Conservation (phyloP, 1,284 basidiomycete genomes). For the Moesziomyces sp. region DNA sequence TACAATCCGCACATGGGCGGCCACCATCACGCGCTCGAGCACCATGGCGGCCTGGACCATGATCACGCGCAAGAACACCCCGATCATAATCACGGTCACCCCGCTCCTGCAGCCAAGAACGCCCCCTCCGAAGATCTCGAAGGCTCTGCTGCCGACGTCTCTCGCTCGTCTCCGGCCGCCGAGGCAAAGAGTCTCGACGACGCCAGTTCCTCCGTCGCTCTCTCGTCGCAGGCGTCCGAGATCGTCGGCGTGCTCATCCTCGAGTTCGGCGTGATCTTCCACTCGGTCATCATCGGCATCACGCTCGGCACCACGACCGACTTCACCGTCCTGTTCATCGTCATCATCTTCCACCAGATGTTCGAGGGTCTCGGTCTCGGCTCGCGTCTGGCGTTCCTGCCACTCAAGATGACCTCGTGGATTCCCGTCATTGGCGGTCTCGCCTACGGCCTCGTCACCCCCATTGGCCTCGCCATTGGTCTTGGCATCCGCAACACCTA, state of each 20-base stretch:
- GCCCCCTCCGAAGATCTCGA: conserved; percentile 16
- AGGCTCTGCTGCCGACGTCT: conserved; percentile 3
- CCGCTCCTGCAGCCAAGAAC: conserved; percentile 6
- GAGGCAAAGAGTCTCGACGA: conserved; percentile 27
- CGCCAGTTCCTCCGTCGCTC: conserved; percentile 5
- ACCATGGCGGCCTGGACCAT: conserved; percentile 26
- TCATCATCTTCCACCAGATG: conserved; percentile 77
- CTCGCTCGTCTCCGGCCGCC: conserved; percentile 7
- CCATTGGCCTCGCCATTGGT: conserved; percentile 66
- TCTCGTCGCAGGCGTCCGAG: conserved; percentile 73
- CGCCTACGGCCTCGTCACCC: conserved; percentile 63
- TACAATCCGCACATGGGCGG: conserved; percentile 65
- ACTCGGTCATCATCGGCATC: conserved; percentile 85
- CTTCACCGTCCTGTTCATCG: conserved; percentile 88
- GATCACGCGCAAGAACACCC: conserved; percentile 3
- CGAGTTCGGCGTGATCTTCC: conserved; percentile 90
- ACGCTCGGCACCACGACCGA: conserved; percentile 84
- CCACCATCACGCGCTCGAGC: conserved; percentile 61
- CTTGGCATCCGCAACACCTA: conserved; percentile 62
- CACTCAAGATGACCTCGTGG: conserved; percentile 31
- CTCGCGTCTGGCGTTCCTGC: conserved; percentile 57
- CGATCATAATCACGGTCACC: background rate
- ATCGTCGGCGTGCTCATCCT: conserved; percentile 86
- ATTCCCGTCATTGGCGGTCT: conserved; percentile 51
- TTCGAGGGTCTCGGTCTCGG: conserved; percentile 68